phyloP scores from a whole-genome alignment of 495 filamentous ascomycete species.

The Penicillium cosmopolitanum region DNA sequence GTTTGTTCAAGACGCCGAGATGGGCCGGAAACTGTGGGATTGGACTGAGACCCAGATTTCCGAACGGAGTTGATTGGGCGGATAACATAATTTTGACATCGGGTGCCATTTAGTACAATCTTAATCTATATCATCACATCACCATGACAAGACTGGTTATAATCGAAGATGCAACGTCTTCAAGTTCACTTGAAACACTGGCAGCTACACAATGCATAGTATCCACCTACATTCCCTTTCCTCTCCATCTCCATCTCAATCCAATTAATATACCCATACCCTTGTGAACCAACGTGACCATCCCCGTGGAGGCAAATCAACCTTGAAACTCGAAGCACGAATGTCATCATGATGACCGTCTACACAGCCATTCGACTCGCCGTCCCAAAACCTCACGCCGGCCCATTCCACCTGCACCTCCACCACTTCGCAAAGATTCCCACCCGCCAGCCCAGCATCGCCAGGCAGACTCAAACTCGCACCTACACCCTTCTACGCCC shows the following conservation, averaged over 20 bases:
- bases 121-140: conserved; percentile 1
- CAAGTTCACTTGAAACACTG: not conserved
- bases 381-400: not conserved
- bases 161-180: not conserved
- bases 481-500: not conserved
- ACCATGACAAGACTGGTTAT: not conserved
- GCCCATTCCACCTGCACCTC: not conserved
- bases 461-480: not conserved
- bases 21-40: conserved; percentile 61
- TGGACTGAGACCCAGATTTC: conserved; percentile 63
- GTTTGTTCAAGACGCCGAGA: conserved; percentile 46
- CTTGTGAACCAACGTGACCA: not conserved
- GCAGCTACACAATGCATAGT: not conserved
- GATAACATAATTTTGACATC: not conserved
- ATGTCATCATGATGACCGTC: conserved; percentile 31
- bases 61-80: conserved; percentile 13
- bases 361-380: conserved; percentile 18
- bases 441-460: not conserved
- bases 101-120: not conserved
- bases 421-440: not conserved
- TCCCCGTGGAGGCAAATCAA: no score
- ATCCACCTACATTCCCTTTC: not conserved
- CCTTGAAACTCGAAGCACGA: conserved; percentile 4
- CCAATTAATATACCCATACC: not conserved
- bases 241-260: not conserved